Conservation (phyloP, 768 basidiomycete species). For the Leccinum subgranulosum region DNA sequence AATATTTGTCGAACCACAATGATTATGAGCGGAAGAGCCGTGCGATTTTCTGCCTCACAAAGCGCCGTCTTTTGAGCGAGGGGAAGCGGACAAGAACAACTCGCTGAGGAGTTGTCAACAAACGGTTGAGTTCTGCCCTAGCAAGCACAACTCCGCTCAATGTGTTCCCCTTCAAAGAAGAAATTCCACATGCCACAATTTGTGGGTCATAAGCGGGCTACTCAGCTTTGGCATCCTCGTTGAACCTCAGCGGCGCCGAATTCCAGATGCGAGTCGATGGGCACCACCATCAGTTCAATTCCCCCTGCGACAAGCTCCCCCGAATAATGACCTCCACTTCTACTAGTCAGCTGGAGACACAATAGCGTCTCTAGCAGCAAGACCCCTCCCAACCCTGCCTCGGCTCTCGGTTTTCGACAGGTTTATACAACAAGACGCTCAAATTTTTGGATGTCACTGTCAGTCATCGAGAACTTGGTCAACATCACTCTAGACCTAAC, state of each 20-base stretch:
- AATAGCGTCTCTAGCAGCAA: background rate
- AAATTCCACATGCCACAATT: slow-evolving; percentile 13
- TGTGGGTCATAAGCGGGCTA: background rate
- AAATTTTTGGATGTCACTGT: background rate
- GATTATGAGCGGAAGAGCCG: slow-evolving; percentile 7
- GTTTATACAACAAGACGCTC: background rate
- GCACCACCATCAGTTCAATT: background rate
- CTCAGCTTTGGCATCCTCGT: background rate
- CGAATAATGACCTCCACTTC: no score
- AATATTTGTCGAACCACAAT: background rate
- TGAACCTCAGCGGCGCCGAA: background rate
- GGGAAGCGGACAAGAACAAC: background rate
- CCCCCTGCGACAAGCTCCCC: background rate
- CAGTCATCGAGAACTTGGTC: background rate
- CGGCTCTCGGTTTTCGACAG: background rate
- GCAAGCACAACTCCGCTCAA: slow-evolving; percentile 20
- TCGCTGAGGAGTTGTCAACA: background rate
- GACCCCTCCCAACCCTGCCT: background rate
- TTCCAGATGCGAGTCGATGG: background rate
- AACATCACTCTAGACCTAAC: background rate
- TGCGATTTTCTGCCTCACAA: slow-evolving; percentile 3
- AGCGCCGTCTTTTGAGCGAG: background rate
- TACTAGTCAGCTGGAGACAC: background rate
- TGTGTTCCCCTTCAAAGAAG: slow-evolving; percentile 2
- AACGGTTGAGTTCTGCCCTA: background rate